Evolutionary conservation across 495 filamentous ascomycete genomes (phyloP), one percentile per base, ranked within the genome.

Genomic region (Neurospora intermedia): DNA sequence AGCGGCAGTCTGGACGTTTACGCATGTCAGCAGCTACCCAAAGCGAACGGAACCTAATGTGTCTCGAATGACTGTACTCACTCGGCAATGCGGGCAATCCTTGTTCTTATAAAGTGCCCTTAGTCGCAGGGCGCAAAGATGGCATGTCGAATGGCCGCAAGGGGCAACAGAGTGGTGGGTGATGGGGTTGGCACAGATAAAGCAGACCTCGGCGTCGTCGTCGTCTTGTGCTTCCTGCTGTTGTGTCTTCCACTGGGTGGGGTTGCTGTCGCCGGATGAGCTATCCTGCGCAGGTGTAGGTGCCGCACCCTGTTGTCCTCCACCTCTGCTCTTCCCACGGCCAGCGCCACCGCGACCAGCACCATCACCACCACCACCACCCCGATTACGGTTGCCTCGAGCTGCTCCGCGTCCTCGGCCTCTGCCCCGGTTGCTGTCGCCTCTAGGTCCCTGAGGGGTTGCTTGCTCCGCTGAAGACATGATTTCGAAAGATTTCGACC

Each of bases 31-130:
- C 23, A 73, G 48, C 38, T 0, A 43, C 23, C 43, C n/a, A 10
- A 38, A 23, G 73, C 43, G 77, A 70, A n/a, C 42, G 11, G 39
- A 43, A 40, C 27, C 20, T 27, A 11, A 15, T 18, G 15, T 35
- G 15, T 2, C 23, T 16, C 13, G 6, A 38, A 43, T 20, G 39
- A 23, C 73, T 43, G n/a, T 38, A 83, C 90, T 76, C 87, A 95
- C 93, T 72, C 96, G 86, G 82, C 96, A 99, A 84, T 98, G 94
- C 18, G 94, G 92, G 79, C 96, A 99, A 71, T 92, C 90, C 80
- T 94, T 97, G 73, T 89, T 95, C 85, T 98, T 98, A 81, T 98
- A 99, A 59, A 99, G 82, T 0, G 94, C 96, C 70, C 96, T 88
- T 83, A 97, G 84, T 69, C 96, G 87, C 75, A 99, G 82, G 4